Evolutionary conservation across 2,329 filamentous ascomycete genomes (phyloP), one percentile per base, ranked within the genome.

Genomic region (Fusarium guadeloupense): DNA sequence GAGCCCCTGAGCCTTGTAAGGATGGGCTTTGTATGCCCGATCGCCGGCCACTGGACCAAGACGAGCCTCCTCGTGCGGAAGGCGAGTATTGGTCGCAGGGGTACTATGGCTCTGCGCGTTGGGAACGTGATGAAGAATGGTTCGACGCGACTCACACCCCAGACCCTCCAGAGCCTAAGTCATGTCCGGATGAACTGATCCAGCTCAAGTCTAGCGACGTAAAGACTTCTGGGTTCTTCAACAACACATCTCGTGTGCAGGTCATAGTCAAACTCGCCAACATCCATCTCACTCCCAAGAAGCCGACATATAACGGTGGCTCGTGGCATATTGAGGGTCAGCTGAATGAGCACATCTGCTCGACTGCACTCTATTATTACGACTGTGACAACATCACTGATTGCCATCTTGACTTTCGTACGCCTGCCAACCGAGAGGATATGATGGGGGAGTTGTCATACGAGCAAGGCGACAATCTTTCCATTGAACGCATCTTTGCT

Each of bases 211-310:
- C 66, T 17, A 40, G 55, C 13, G 62, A 72, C 13, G 62, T 75
- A 40, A 69, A 72, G 28, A 28, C 52, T 2, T 50, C 57, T 16
- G 34, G 38, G 2, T 78, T 76, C 60, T 73, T 74, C 41, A 31
- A 69, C 5, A 65, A 63, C 20, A 54, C 59, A 4, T 52, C 69
- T 9, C 73, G 73, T 4, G 72, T 89, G 0, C 88, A 90, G 56
- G 77, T 90, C 34, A 85, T 89, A 49, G 81, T 88, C 47, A 89
- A 89, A 70, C 74, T 90, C 10, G 80, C 84, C 13, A 85, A 83
- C 41, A 84, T 89, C 38, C 79, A 87, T 23, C 77, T 90, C 1
- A 85, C 80, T 0, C 87, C 87, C 0, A 82, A 84, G 16, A 80
- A 84, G 3, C 83, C 86, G 0, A 67, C 68, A 0, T 89, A 85